Base-by-base conservation (phyloP, 2,329 filamentous ascomycete genomes). In the Fusarium pseudograminearum region DNA sequence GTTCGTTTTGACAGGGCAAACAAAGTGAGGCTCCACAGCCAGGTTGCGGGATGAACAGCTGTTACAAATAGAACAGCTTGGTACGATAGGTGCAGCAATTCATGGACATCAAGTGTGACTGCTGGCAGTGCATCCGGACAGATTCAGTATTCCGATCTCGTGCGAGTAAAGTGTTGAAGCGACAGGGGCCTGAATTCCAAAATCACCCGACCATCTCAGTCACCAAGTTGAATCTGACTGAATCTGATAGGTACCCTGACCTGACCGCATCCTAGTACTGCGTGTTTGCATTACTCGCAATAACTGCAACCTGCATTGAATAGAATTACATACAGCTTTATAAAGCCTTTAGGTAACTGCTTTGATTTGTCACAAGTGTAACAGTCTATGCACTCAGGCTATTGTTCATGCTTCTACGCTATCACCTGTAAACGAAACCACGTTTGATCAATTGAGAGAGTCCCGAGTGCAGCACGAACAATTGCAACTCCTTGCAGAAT, bases 41-140 rank as follows among this genome's bases (percentile, higher is more conserved):
- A 50, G 57, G 58, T 54, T 59, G 69, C 51, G 47, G 67, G 71
- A 70, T 53, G 67, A 70, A 70, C 67, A 67, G 42, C 62, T 67
- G 57, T 70, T 52, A 67, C 62, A 64, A 64, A 67, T 30, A 30
- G 26, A 46, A 11, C 42, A 30, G 26, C 42, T 45, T 45, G 38
- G 65, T 56, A 54, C 42, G 51, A 54, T 50, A 50, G 36, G 47
- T 61, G 61, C 47, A 55, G 56, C 57, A 38, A 41, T 52, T 54
- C 38, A 24, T 28, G 26, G 26, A 28, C 20, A 40, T 45, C 38
- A 44, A 46, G 57, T 64, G 40, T 57, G 56, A 68, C 53, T 53
- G 36, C 52, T 36, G 30, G 46, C 38, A 45, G 22, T 42, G 60
- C 61, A 63, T 54, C 71, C 51, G 50, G 65, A 55, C 54, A 62